Evolutionary conservation across 345 rosid genomes (phyloP).

Genomic region (Populus tremula): DNA sequence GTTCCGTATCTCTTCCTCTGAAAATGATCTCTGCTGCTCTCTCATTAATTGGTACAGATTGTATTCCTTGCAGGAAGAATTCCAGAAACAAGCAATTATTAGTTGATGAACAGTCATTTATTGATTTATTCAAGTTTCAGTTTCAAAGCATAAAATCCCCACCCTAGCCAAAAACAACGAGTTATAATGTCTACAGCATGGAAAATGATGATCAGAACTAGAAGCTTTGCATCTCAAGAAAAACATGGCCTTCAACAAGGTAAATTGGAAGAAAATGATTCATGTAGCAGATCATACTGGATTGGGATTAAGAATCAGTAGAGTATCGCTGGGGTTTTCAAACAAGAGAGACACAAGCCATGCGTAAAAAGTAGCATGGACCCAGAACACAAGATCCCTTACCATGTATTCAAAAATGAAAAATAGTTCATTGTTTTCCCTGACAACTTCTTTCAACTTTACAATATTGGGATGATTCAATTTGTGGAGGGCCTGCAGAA

Average conservation of each 20-base stretch:
- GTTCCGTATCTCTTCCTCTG: slow-evolving; percentile 69
- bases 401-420: slow-evolving; percentile 97
- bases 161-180: not conserved
- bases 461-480: slow-evolving; percentile 80
- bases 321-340: not conserved
- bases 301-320: not conserved
- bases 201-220: not conserved
- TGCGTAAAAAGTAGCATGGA: not conserved
- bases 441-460: slow-evolving; percentile 87
- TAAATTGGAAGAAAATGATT: not conserved
- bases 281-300: not conserved
- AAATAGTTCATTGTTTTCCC: slow-evolving; percentile 81
- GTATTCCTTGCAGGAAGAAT: slow-evolving; percentile 49
- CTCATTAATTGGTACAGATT: slow-evolving; percentile 83
- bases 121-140: not conserved
- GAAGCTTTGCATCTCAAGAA: not conserved
- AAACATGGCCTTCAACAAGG: not conserved
- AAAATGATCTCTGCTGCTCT: slow-evolving; percentile 59
- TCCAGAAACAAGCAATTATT: slow-evolving; percentile 13
- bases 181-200: not conserved
- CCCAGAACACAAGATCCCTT: slow-evolving; percentile 20
- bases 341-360: slow-evolving; percentile 1
- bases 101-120: not conserved
- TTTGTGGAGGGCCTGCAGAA: slow-evolving; percentile 79
- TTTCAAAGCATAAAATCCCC: not conserved